Evolutionary conservation across 176 grass and related monocot species (phyloP).

Genomic region (Phoenix dactylifera): DNA sequence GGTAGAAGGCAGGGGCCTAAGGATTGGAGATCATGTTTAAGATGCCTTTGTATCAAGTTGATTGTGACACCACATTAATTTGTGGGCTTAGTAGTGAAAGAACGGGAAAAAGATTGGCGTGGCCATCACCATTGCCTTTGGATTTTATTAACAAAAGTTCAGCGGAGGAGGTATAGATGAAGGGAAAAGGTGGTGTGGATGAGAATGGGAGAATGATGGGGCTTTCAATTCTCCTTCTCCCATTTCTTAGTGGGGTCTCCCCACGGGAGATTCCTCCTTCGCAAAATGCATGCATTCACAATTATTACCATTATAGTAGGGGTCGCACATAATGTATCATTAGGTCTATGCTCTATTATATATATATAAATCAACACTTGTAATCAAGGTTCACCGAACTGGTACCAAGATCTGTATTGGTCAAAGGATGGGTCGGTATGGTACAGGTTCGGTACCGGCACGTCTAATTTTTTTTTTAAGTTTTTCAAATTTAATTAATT

Average conservation of each 20-base stretch:
- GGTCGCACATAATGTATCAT: constrained; percentile 33
- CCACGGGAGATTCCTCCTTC: constrained; percentile 29
- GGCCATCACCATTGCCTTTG: constrained; percentile 33
- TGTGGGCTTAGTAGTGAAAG: constrained; percentile 45
- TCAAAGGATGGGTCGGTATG: no score
- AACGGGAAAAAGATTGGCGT: constrained; percentile 26
- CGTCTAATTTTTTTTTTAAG: no score
- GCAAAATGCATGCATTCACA: constrained; percentile 23
- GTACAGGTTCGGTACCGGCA: no score
- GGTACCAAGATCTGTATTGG: no score
- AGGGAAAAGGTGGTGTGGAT: constrained; percentile 18
- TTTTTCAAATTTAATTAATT: no score
- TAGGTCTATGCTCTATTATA: constrained; percentile 29
- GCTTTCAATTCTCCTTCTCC: constrained; percentile 10
- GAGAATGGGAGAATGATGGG: constrained; percentile 16
- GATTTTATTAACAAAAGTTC: constrained; percentile 47
- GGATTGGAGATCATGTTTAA: constrained; percentile 48
- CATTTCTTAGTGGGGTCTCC: constrained; percentile 22
- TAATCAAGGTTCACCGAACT: background rate
- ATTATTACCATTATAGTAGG: constrained; percentile 34
- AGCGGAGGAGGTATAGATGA: constrained; percentile 14
- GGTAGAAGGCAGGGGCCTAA: constrained; percentile 34
- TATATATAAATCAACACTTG: constrained; percentile 33
- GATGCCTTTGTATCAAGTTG: constrained; percentile 53
- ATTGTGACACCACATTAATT: constrained; percentile 48